These are phyloP conservation scores for Cornus florida DNA, from an alignment of 148 eudicot species.

Conservation along the genomic window DNA sequence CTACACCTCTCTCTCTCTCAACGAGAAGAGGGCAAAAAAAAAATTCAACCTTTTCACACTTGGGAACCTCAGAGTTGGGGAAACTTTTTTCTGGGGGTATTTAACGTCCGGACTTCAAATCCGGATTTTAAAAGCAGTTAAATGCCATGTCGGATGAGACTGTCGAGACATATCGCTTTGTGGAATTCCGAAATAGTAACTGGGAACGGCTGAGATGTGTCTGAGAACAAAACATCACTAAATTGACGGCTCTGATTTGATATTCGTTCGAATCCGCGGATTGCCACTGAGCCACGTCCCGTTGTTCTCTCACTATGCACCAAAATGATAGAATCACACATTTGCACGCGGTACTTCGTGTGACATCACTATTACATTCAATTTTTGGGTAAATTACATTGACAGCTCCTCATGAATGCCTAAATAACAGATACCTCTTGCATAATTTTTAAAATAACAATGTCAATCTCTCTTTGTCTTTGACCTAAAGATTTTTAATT, in stretches of 20 bases:
- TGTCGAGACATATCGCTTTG: background rate
- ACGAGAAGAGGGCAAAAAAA: background rate
- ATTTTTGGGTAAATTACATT: too few relatives aligned
- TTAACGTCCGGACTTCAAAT: slow-evolving; percentile 43
- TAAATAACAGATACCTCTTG: too few relatives aligned
- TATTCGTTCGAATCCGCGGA: background rate
- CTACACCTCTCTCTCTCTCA: background rate
- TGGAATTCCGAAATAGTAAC: slow-evolving; percentile 5
- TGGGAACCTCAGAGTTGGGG: slow-evolving; percentile 3
- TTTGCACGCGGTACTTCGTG: too few relatives aligned
- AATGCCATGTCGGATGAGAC: slow-evolving; percentile 33
- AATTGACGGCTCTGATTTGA: slow-evolving; percentile 11
- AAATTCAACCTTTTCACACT: slow-evolving; percentile 1
- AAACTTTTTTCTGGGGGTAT: background rate
- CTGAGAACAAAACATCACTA: background rate
- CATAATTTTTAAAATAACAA: too few relatives aligned
- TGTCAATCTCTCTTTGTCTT: too few relatives aligned
- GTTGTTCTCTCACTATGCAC: too few relatives aligned
- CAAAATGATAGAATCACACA: too few relatives aligned
- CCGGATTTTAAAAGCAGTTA: slow-evolving; percentile 49
- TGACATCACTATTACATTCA: too few relatives aligned
- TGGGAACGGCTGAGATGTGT: slow-evolving; percentile 23
- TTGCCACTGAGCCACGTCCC: too few relatives aligned
- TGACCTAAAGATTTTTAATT: too few relatives aligned
- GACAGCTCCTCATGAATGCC: too few relatives aligned